Evolutionary conservation across 2,329 filamentous ascomycete genomes (phyloP).

Genomic region (Didymella segeticola): DNA sequence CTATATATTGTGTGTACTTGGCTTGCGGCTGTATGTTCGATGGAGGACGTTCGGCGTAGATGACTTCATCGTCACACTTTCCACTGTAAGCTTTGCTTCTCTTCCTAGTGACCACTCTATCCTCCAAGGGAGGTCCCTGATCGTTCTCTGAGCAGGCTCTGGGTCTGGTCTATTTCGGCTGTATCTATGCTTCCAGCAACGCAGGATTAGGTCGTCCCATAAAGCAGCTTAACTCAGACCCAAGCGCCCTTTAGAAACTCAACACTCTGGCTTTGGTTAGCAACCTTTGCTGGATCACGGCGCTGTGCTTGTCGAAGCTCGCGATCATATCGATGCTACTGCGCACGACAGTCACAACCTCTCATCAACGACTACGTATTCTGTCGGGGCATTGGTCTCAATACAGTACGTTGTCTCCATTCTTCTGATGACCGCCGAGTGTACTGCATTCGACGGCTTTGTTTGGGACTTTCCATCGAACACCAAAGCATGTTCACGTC

Average conservation of each 20-base stretch:
- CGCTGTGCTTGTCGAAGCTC: slow-evolving; percentile 23
- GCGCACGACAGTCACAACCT: slow-evolving; percentile 16
- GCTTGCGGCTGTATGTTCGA: slow-evolving; percentile 17
- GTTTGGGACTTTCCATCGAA: slow-evolving; percentile 9
- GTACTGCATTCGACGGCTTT: slow-evolving; percentile 2
- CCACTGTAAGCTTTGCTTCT: no score
- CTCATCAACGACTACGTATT: slow-evolving; percentile 17
- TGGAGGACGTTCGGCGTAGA: slow-evolving; percentile 14
- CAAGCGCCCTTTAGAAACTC: neutral
- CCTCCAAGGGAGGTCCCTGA: no score
- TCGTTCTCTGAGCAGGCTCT: neutral
- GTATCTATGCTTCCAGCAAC: slow-evolving; percentile 6
- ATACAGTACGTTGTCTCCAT: slow-evolving; percentile 23
- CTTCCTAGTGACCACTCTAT: no score
- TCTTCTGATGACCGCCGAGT: slow-evolving; percentile 16
- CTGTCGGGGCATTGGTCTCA: slow-evolving; percentile 7
- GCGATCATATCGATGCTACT: slow-evolving; percentile 21
- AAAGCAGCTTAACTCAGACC: neutral
- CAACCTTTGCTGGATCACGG: slow-evolving; percentile 23
- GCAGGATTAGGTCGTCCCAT: slow-evolving; percentile 12
- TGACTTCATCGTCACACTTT: slow-evolving; percentile 14
- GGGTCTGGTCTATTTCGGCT: slow-evolving; percentile 17
- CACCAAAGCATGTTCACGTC: neutral
- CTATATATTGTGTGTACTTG: slow-evolving; percentile 19
- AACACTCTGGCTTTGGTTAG: slow-evolving; percentile 8